A percentile compares a stretch with the other conserved stretches of the same genome.
These are phyloP conservation scores for Peronosclerospora sorghi DNA, from an alignment of 352 stramenopile species.

Conservation along the genomic window DNA sequence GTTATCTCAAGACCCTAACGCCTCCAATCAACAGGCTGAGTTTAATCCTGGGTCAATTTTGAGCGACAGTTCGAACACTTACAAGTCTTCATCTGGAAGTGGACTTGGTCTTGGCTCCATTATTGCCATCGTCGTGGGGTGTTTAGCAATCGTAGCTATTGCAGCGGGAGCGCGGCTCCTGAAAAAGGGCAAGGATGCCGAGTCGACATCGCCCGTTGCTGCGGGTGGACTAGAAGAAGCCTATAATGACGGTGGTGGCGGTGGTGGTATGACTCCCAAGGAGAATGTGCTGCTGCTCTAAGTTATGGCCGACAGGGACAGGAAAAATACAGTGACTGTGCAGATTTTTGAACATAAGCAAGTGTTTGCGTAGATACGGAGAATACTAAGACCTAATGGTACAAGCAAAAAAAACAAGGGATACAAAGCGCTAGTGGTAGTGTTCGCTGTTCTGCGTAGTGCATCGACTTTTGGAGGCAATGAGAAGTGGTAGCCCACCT, in stretches of 20 bases:
- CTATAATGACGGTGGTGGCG: slow-evolving; percentile 41
- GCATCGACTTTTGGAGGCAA: slow-evolving; percentile 3
- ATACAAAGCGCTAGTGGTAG: slow-evolving; percentile 3
- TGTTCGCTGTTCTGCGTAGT: slow-evolving; percentile 19
- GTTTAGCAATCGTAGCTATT: slow-evolving; percentile 58
- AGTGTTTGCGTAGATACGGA: slow-evolving; percentile 14
- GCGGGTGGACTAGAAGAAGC: slow-evolving; percentile 32
- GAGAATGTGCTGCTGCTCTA: slow-evolving; percentile 77
- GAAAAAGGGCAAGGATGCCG: slow-evolving; percentile 49
- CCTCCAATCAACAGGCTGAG: slow-evolving; percentile 24
- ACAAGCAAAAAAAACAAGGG: slow-evolving; percentile 5
- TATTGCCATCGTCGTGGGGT: slow-evolving; percentile 55
- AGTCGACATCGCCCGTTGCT: slow-evolving; percentile 34
- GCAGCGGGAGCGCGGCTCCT: slow-evolving; percentile 55
- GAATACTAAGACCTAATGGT: slow-evolving; percentile 8
- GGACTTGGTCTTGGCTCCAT: slow-evolving; percentile 29
- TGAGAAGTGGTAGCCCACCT: slow-evolving; percentile 9
- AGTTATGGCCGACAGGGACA: slow-evolving; percentile 30
- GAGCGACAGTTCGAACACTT: slow-evolving; percentile 12
- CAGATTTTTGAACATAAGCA: slow-evolving; percentile 23
- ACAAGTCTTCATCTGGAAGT: neutral
- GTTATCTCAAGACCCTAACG: slow-evolving; percentile 15
- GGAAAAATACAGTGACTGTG: slow-evolving; percentile 21
- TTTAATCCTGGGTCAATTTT: slow-evolving; percentile 27
- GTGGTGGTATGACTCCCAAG: slow-evolving; percentile 67